These are phyloP conservation scores for Blastomyces emzantsi DNA, from an alignment of 2,329 filamentous ascomycete genomes.

Conservation along the genomic window DNA sequence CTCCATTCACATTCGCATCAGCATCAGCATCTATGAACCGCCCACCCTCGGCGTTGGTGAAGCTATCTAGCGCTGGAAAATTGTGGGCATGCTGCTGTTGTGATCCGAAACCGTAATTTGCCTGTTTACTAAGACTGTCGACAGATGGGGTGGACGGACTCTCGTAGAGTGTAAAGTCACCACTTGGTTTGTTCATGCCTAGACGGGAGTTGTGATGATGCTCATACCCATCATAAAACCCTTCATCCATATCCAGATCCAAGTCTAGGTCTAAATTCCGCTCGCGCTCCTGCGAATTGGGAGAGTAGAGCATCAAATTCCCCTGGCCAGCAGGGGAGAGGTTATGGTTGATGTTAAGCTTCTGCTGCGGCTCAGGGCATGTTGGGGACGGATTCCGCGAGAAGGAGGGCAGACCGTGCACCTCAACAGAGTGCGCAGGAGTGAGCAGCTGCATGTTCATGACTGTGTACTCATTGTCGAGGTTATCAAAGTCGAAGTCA, in stretches of 20 bases:
- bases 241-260: constrained; percentile 18
- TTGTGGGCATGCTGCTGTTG: background rate
- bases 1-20: too few species aligned
- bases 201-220: background rate
- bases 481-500: constrained; percentile 17
- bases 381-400: constrained; percentile 16
- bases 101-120: background rate
- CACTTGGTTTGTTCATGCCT: constrained; percentile 15
- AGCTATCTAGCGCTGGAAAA: background rate
- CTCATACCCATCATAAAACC: constrained; percentile 19
- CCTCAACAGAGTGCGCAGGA: constrained; percentile 13
- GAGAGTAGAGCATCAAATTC: constrained; percentile 25
- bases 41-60: background rate
- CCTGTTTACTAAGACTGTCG: background rate
- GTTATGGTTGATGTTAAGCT: constrained; percentile 5
- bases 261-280: background rate
- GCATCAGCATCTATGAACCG: background rate
- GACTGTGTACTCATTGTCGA: constrained; percentile 22
- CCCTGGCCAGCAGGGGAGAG: constrained; percentile 24
- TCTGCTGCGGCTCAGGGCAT: constrained; percentile 14
- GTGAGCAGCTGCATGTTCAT: constrained; percentile 23
- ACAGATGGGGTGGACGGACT: background rate
- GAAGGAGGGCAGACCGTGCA: constrained; percentile 16
- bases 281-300: constrained; percentile 15
- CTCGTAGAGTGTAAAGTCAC: constrained; percentile 25